A percentile compares a stretch with the other conserved stretches of the same genome.
phyloP scores from a whole-genome alignment of 2,329 filamentous ascomycete genomes.

The Pezicula carpinea region DNA sequence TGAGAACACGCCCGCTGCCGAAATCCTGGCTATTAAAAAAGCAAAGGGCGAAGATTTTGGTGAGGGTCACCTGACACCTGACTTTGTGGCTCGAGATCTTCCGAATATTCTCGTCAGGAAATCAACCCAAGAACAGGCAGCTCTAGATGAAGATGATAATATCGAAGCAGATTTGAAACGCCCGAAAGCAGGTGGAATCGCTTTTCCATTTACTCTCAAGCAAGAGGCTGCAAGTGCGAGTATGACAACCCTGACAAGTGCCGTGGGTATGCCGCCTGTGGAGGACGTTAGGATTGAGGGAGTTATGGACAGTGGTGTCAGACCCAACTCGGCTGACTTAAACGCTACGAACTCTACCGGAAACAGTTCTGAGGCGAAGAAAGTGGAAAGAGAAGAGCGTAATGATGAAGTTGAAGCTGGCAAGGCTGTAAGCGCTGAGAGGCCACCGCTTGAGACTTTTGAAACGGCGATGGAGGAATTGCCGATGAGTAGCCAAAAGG shows the following conservation, averaged over 20 bases:
- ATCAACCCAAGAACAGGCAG: conserved; percentile 31
- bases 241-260: conserved; percentile 58
- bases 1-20: conserved; percentile 38
- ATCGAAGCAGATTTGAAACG: conserved; percentile 49
- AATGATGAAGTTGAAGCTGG: conserved; percentile 13
- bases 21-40: conserved; percentile 38
- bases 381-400: neutral
- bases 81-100: conserved; percentile 9
- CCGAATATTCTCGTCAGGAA: conserved; percentile 16
- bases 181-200: conserved; percentile 63
- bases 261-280: conserved; percentile 21
- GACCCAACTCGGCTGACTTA: conserved; percentile 7
- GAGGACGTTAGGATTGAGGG: conserved; percentile 15
- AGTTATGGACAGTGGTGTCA: conserved; percentile 13
- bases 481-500: neutral
- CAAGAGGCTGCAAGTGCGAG: conserved; percentile 57
- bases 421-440: conserved; percentile 18
- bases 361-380: conserved; percentile 1
- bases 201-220: conserved; percentile 67
- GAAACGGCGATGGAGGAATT: conserved; percentile 41
- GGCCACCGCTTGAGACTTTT: conserved; percentile 48
- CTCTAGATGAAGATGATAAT: too few species aligned
- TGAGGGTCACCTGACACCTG: conserved; percentile 11
- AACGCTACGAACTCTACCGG: conserved; percentile 3
- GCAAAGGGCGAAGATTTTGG: conserved; percentile 31